Percentiles rank a stretch among this genome's conserved stretches.
phyloP scores from a whole-genome alignment of 805 yeast species.

The Dipodascus albidus region DNA sequence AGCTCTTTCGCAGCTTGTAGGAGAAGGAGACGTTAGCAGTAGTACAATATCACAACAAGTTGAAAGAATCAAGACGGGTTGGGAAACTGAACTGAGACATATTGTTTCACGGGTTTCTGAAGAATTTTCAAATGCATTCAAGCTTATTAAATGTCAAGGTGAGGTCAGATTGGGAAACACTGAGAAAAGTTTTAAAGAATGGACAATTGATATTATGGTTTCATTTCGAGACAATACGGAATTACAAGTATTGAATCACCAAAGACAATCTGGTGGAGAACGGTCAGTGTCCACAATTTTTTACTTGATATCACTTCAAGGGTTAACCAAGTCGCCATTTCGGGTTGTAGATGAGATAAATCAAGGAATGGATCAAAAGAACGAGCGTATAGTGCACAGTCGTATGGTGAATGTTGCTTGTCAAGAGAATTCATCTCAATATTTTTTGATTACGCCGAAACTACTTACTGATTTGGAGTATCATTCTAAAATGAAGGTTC shows the following conservation, averaged over 20 bases:
- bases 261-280: conserved; percentile 95
- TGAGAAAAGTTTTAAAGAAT: conserved; percentile 44
- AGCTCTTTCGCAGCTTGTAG: conserved; percentile 22
- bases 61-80: conserved; percentile 28
- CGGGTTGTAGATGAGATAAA: conserved; percentile 96
- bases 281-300: conserved; percentile 90
- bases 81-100: conserved; percentile 53
- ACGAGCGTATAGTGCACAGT: conserved; percentile 77
- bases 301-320: conserved; percentile 83
- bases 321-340: conserved; percentile 78
- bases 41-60: conserved; percentile 19
- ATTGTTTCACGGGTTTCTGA: conserved; percentile 46
- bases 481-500: conserved; percentile 70
- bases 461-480: conserved; percentile 67
- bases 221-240: conserved; percentile 71
- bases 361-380: conserved; percentile 96
- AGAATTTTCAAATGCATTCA: conserved; percentile 57
- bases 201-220: conserved; percentile 79
- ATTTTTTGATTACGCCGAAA: conserved; percentile 89
- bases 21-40: background rate
- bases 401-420: conserved; percentile 82
- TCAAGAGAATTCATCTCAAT: conserved; percentile 53
- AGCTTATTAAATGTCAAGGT: conserved; percentile 80
- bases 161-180: conserved; percentile 47
- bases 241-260: conserved; percentile 65